A percentile compares a stretch with the other conserved stretches of the same genome.
Evolutionary conservation across 2,329 filamentous ascomycete species (phyloP).

Genomic region (Phialemonium atrogriseum): DNA sequence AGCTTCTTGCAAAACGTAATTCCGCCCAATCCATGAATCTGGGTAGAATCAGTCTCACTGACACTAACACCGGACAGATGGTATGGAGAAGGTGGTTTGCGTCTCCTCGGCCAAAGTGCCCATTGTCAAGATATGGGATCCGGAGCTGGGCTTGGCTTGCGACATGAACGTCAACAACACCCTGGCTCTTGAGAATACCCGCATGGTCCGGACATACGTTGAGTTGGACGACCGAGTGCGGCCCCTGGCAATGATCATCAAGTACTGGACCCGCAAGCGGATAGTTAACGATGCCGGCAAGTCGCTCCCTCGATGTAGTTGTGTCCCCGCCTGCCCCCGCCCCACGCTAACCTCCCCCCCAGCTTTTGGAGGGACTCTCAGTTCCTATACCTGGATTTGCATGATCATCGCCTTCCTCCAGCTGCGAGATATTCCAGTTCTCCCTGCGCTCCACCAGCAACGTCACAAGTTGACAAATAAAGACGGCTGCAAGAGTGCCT

Average conservation of each 20-base stretch:
- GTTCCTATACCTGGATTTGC: conserved; percentile 99
- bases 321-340: not conserved
- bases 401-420: conserved; percentile 96
- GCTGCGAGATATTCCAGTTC: conserved; percentile 70
- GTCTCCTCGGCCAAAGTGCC: conserved; percentile 93
- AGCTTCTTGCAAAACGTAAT: conserved; percentile 77
- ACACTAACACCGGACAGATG: conserved; percentile 49
- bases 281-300: conserved; percentile 94
- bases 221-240: conserved; percentile 86
- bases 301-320: conserved; percentile 22
- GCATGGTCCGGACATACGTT: conserved; percentile 97
- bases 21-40: conserved; percentile 9
- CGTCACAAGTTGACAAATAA: conserved; percentile 50
- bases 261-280: conserved; percentile 90
- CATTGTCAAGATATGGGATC: conserved; percentile 98
- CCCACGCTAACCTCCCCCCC: conserved; percentile 7
- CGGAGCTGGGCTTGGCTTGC: conserved; percentile 78
- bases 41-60: not conserved
- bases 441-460: conserved; percentile 77
- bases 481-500: conserved; percentile 63
- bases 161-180: conserved; percentile 99
- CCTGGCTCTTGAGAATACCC: conserved; percentile 86
- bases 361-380: conserved; percentile 90
- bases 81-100: conserved; percentile 94
- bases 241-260: conserved; percentile 91